Base-by-base conservation (phyloP, 2,329 filamentous ascomycete species). In the Sporothrix pseudoabietina region DNA sequence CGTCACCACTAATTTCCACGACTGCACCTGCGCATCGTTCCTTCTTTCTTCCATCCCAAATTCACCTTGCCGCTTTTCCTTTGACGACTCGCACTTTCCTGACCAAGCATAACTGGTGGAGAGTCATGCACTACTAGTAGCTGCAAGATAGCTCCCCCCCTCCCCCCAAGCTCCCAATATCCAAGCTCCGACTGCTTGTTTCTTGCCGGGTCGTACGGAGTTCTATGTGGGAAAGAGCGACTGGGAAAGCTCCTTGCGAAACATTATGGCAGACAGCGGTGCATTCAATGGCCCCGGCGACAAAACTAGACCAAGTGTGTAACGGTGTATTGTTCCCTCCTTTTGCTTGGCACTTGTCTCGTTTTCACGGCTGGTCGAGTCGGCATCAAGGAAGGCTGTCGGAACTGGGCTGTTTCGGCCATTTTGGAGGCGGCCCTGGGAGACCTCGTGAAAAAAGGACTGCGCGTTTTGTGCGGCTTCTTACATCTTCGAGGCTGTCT, bases 91-190 rank as follows among this genome's bases (percentile, higher is more conserved):
- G 35, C 22, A 49, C 41, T 49, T 52, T 68, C 41, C 63, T 55
- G 66, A 69, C 65, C 22, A 68, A 52, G 65, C 65, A 68, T 68
- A 68, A 52, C 44, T 8, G 44, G 44, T 14, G 44, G 66, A 69
- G 66, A 69, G 66, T 55, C 66, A 41, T 69, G 66, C 49, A 69
- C 30, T 69, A 26, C 26, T 26, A 26, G 26, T 26, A 69, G 47
- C 47, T 39, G 26, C 49, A 16, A 30, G 30, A 16, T 32, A 61
- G 57, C 57, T 61, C 8, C 22, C 2, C 9, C 5, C 26, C 26
- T 2, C 26, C 26, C 26, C 26, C 14, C 26, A 3, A 68, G 65
- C 65, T 69, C n/a, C 39, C 47, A 35, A n/a, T 44, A 26, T 68
- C 19, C 63, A 63, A 63, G 59, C 59, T 44, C 39, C n/a, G 61